Conservation (phyloP, 257 asterid species). For the Lycium ferocissimum region DNA sequence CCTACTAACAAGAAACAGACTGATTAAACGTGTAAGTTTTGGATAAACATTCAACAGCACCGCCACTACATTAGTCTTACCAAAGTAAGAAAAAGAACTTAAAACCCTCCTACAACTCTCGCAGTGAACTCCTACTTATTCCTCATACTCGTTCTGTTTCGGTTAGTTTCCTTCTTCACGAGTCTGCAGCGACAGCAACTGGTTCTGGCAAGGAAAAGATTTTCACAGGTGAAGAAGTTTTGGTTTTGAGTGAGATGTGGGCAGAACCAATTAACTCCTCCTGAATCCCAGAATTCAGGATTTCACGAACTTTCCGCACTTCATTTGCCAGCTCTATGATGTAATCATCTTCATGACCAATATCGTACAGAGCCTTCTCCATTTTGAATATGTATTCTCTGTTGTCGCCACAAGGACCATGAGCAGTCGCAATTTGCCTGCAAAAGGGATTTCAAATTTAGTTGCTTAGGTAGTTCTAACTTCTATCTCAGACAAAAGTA, state of each 20-base stretch:
- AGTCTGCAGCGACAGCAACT: conserved; percentile 41
- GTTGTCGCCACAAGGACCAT: conserved; percentile 91
- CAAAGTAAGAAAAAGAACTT: neutral
- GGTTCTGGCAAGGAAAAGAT: conserved; percentile 59
- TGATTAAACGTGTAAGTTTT: neutral
- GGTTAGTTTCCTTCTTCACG: neutral
- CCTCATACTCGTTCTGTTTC: neutral
- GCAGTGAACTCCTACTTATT: neutral
- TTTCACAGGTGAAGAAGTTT: conserved; percentile 48
- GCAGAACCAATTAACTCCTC: conserved; percentile 46
- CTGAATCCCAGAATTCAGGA: conserved; percentile 35
- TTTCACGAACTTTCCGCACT: conserved; percentile 70
- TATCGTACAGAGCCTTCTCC: conserved; percentile 83
- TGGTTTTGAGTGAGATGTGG: conserved; percentile 46
- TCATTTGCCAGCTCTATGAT: conserved; percentile 82
- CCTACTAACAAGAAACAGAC: neutral
- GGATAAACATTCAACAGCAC: neutral
- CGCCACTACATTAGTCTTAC: conserved; percentile 5
- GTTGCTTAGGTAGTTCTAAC: neutral
- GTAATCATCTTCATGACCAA: conserved; percentile 81
- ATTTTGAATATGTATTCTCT: conserved; percentile 82
- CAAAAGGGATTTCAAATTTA: neutral
- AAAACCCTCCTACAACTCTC: conserved; percentile 10
- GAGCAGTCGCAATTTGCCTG: conserved; percentile 86
- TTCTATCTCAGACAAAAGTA: neutral